phyloP scores from a whole-genome alignment of 1,139 yeast species.

The Geotrichum reessii region DNA sequence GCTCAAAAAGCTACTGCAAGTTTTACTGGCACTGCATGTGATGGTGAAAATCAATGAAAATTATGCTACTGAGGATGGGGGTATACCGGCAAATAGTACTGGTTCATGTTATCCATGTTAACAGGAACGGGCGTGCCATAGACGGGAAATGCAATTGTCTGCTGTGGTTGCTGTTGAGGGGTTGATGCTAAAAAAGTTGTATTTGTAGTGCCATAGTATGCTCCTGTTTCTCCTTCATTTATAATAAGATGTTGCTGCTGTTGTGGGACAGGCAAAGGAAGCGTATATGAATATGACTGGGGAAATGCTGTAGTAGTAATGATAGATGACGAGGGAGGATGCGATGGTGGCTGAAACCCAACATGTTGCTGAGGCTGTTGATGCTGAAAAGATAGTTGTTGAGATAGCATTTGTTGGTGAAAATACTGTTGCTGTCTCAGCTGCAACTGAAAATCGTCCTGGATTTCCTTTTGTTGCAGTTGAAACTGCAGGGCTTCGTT shows the following conservation, averaged over 20 bases:
- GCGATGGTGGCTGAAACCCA: neutral
- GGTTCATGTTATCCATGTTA: neutral
- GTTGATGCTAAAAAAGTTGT: neutral
- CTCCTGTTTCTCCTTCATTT: neutral
- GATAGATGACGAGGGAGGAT: neutral
- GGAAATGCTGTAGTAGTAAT: neutral
- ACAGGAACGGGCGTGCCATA: neutral
- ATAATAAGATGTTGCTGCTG: neutral
- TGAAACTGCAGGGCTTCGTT: neutral
- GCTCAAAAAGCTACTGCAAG: neutral
- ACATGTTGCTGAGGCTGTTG: constrained; percentile 1
- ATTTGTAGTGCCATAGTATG: neutral
- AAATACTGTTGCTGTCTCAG: constrained; percentile 4
- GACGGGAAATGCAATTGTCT: neutral
- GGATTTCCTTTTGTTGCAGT: constrained; percentile 2
- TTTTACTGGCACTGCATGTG: neutral
- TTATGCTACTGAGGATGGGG: neutral
- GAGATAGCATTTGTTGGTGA: constrained; percentile 6
- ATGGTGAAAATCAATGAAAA: neutral
- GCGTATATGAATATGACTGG: neutral
- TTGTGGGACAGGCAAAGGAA: neutral
- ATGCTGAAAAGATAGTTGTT: constrained; percentile 6
- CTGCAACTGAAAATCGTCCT: constrained; percentile 4
- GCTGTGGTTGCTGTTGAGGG: neutral
- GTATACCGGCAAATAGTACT: neutral